These are phyloP conservation scores for Citrus hindsii DNA, from an alignment of 345 rosid species.

Conservation along the genomic window DNA sequence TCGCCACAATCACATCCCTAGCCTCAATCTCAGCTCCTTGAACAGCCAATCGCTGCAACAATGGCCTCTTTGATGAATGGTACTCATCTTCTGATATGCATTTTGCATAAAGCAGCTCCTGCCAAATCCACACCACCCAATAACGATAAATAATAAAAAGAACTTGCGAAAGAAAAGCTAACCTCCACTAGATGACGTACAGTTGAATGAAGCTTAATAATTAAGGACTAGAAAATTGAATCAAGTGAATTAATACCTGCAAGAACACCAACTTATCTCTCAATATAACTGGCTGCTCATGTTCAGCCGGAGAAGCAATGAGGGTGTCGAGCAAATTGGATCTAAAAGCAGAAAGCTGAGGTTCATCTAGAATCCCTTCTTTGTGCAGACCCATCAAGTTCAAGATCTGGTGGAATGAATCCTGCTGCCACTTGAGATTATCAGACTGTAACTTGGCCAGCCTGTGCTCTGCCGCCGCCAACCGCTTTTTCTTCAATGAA, in stretches of 20 bases:
- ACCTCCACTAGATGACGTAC: neutral
- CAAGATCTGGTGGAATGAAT: constrained; percentile 69
- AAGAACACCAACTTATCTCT: constrained; percentile 69
- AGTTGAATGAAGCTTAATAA: neutral
- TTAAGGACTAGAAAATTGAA: no score
- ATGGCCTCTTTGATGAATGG: constrained; percentile 70
- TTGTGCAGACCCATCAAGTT: constrained; percentile 66
- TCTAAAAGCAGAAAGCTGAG: constrained; percentile 54
- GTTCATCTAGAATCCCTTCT: constrained; percentile 57
- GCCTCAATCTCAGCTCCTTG: constrained; percentile 72
- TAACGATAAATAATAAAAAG: no score
- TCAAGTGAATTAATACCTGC: constrained; percentile 34
- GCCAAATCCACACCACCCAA: neutral
- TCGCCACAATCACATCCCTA: constrained; percentile 45
- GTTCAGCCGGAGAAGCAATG: constrained; percentile 46
- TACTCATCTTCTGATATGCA: constrained; percentile 67
- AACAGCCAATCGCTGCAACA: constrained; percentile 63
- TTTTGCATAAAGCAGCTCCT: constrained; percentile 71
- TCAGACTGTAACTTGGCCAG: constrained; percentile 65
- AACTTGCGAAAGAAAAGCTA: neutral
- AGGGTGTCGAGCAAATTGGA: constrained; percentile 61
- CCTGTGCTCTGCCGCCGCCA: constrained; percentile 49
- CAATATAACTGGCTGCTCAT: constrained; percentile 48
- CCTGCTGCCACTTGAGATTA: constrained; percentile 82
- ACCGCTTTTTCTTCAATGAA: constrained; percentile 54